phyloP scores from a whole-genome alignment of 495 filamentous ascomycete genomes.

The Neurospora terricola region DNA sequence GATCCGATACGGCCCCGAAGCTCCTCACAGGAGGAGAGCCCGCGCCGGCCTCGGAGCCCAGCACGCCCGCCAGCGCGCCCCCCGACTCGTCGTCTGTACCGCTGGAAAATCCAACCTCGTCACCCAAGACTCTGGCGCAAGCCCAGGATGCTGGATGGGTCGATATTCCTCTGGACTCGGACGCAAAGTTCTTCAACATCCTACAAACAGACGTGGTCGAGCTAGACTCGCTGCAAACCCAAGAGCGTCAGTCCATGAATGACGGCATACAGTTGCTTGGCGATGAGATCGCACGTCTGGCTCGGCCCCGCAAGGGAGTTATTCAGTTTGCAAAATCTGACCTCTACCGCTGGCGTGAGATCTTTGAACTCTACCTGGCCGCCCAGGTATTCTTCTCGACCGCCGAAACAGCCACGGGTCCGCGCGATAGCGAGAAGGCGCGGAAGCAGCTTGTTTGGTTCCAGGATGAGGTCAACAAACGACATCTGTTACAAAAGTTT shows the following conservation, averaged over 20 bases:
- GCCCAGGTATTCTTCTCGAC: constrained; percentile 65
- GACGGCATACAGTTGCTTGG: constrained; percentile 45
- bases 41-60: neutral
- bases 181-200: constrained; percentile 57
- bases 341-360: constrained; percentile 58
- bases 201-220: constrained; percentile 51
- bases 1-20: neutral
- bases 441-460: constrained; percentile 49
- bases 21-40: constrained; percentile 1
- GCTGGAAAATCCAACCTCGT: neutral
- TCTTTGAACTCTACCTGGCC: constrained; percentile 63
- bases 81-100: neutral
- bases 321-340: constrained; percentile 48
- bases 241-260: constrained; percentile 46
- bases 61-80: neutral
- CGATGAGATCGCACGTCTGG: constrained; percentile 43
- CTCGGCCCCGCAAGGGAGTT: constrained; percentile 36
- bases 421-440: constrained; percentile 43
- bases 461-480: constrained; percentile 41
- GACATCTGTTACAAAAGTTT: constrained; percentile 43
- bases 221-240: constrained; percentile 48
- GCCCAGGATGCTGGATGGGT: constrained; percentile 27
- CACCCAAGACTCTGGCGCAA: neutral
- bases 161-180: constrained; percentile 56
- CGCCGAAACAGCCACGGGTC: constrained; percentile 47